These are phyloP conservation scores for Aspergillus avenaceus DNA, from an alignment of 495 filamentous ascomycete genomes.

Conservation along the genomic window DNA sequence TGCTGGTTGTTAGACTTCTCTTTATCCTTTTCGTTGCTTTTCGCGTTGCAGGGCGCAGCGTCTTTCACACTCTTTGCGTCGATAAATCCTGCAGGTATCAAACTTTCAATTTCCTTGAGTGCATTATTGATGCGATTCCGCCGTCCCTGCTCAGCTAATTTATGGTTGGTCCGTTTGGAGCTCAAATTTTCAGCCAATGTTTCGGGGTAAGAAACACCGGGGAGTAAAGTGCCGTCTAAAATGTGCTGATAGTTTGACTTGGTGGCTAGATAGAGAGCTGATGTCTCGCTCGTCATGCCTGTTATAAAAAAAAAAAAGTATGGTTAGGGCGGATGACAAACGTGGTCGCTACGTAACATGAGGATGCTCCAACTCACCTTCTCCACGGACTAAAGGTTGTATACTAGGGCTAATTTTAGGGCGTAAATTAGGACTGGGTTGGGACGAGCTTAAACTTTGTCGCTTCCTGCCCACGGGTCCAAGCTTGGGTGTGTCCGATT, in stretches of 20 bases:
- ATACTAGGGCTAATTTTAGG: constrained; percentile 94
- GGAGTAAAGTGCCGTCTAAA: constrained; percentile 83
- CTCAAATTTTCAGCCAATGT: constrained; percentile 88
- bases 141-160: constrained; percentile 94
- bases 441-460: constrained; percentile 69
- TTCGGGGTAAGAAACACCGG: constrained; percentile 86
- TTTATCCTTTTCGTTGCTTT: constrained; percentile 40
- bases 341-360: constrained; percentile 3
- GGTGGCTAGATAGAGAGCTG: constrained; percentile 80
- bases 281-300: constrained; percentile 60
- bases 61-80: constrained; percentile 33
- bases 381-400: constrained; percentile 79
- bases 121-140: constrained; percentile 94
- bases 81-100: constrained; percentile 60
- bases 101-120: constrained; percentile 80
- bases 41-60: constrained; percentile 24
- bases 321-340: constrained; percentile 7
- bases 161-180: constrained; percentile 95
- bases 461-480: constrained; percentile 55
- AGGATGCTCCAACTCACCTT: constrained; percentile 48
- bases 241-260: constrained; percentile 99
- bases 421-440: constrained; percentile 75
- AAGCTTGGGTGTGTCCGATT: constrained; percentile 33
- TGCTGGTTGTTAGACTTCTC: constrained; percentile 47
- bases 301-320: constrained; percentile 7